Conservation (phyloP, 2,329 filamentous ascomycete species). For the Sporothrix sp. region DNA sequence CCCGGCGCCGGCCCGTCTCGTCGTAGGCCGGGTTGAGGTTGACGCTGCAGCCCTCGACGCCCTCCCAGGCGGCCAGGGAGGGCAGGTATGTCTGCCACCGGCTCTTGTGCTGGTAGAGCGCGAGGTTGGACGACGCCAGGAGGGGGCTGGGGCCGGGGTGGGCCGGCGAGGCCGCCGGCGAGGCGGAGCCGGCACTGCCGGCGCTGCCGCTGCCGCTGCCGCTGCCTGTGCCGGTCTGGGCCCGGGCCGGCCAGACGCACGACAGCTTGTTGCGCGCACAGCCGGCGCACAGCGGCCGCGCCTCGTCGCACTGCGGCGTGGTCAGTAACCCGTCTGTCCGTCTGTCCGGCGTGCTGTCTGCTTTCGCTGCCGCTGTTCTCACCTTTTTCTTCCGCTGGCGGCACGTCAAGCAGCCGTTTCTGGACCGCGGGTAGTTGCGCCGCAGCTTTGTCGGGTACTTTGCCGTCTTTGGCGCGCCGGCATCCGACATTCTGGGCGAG, state of each 20-base stretch:
- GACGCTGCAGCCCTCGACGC: conserved; percentile 13
- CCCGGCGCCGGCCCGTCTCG: conserved; percentile 1
- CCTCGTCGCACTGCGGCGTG: conserved; percentile 17
- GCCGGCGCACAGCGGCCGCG: conserved; percentile 11
- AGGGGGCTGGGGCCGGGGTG: neutral
- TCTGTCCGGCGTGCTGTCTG: too few relatives aligned
- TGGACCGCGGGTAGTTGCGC: conserved; percentile 17
- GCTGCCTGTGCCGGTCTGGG: neutral
- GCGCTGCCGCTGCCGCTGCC: neutral
- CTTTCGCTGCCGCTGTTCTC: too few relatives aligned
- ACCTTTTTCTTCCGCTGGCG: conserved; percentile 19
- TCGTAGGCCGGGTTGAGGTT: conserved; percentile 8
- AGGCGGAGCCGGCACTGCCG: neutral
- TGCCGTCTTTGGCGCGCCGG: conserved; percentile 9
- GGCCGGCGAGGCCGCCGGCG: neutral
- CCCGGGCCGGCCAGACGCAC: conserved; percentile 14
- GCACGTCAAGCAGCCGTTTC: conserved; percentile 17
- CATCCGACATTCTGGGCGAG: neutral
- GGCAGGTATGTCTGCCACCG: conserved; percentile 14
- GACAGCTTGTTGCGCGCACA: conserved; percentile 16
- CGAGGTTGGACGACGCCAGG: conserved; percentile 5
- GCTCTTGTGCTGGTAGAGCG: conserved; percentile 15
- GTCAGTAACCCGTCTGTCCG: neutral
- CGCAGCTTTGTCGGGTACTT: conserved; percentile 19
- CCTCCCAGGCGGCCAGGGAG: conserved; percentile 12